Evolutionary conservation across 148 eudicot genomes (phyloP), one percentile per base, ranked within the genome.

Genomic region (Dianthus caryophyllus): DNA sequence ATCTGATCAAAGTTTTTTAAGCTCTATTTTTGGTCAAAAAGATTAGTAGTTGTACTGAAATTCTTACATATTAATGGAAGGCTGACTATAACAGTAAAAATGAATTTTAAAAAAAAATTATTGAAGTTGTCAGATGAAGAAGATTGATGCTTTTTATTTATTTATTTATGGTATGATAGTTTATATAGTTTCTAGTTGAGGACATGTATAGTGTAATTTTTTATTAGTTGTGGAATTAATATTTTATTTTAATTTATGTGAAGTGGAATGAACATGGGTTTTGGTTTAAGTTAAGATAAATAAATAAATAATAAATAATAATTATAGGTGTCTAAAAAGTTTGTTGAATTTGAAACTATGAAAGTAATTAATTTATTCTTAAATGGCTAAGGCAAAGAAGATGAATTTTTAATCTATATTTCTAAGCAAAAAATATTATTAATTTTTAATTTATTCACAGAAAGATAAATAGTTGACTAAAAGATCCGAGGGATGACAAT

Each of bases 1-100:
- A 61, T 74, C 68, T 68, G 66, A 49, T 60, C 14, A 6, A 66
- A 55, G 33, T 13, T 2, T 25, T 55, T 26, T 6, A 29, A 27
- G 36, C 27, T 27, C 15, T 25, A 16, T 50, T 50, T 41, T 41
- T 33, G 38, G 38, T 33, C 38, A 33, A 33, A n/a, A 33, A 41
- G 11, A 8, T 2, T 6, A 50, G n/a, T 50, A 50, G 1, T 10
- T 53, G 58, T 26, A 14, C 36, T 11, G 36, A 15, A 27, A 55
- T 0, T 55, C 33, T 26, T 55, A 15, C 4, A 2, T 33, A 1
- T 44, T 14, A 55, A 26, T 26, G 10, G 17, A 57, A 31, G 38
- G 10, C 39, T 31, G 22, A 58, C 39, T 16, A 2, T 17, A 2
- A 58, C 22, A 30, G 5, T 58, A 30, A 58, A 33, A 33, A n/a